These are phyloP conservation scores for Mycocentrospora acerina DNA, from an alignment of 2,329 filamentous ascomycete genomes.

Conservation along the genomic window DNA sequence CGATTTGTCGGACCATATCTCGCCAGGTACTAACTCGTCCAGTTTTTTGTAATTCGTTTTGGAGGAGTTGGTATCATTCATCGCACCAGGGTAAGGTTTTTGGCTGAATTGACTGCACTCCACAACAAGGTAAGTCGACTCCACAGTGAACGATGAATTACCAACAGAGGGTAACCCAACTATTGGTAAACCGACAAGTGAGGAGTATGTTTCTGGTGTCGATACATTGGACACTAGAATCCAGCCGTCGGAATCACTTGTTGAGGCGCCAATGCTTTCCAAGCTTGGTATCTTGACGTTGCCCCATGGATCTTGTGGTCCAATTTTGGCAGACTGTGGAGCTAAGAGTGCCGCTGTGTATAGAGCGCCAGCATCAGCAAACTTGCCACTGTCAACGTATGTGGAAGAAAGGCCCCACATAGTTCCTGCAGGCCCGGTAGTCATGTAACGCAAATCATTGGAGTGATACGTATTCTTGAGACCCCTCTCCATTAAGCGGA, in stretches of 20 bases:
- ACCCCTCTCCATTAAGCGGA: conserved; percentile 29
- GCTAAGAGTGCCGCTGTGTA: conserved; percentile 31
- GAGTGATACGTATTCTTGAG: neutral
- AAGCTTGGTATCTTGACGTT: conserved; percentile 39
- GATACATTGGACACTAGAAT: conserved; percentile 3
- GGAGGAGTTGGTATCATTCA: too few relatives aligned
- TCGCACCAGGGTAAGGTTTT: conserved; percentile 8
- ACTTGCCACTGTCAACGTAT: conserved; percentile 15
- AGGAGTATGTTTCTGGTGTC: conserved; percentile 25
- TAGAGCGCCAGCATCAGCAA: conserved; percentile 20
- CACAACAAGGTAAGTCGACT: conserved; percentile 23
- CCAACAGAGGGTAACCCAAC: conserved; percentile 13
- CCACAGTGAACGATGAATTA: conserved; percentile 19
- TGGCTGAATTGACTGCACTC: conserved; percentile 15
- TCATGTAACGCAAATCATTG: conserved; percentile 27
- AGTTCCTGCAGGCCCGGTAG: conserved; percentile 24
- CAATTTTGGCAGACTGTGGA: conserved; percentile 21
- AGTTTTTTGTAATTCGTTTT: conserved; percentile 14
- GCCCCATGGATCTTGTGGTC: conserved; percentile 33
- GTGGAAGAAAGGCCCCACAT: conserved; percentile 16
- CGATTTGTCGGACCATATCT: conserved; percentile 23
- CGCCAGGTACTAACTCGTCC: conserved; percentile 18
- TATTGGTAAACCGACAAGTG: conserved; percentile 34
- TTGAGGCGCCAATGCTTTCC: conserved; percentile 8
- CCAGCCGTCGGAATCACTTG: conserved; percentile 24